These are phyloP conservation scores for Neofusicoccum cordaticola DNA, from an alignment of 2,329 filamentous ascomycete species.

Conservation along the genomic window DNA sequence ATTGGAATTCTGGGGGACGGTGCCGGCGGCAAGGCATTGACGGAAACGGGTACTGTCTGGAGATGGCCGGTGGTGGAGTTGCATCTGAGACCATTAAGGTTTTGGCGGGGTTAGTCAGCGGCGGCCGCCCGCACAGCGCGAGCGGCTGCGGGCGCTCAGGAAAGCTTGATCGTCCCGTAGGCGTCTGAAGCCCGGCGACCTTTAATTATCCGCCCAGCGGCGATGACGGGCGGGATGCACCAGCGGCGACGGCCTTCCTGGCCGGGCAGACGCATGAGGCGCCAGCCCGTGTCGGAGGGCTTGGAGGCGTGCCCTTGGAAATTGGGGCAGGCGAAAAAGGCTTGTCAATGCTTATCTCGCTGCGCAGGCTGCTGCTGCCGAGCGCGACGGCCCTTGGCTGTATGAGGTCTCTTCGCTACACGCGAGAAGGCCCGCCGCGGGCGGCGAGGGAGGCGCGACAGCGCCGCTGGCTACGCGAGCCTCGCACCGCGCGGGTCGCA, in stretches of 20 bases:
- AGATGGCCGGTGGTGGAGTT: constrained; percentile 26
- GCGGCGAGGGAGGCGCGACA: neutral
- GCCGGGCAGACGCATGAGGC: constrained; percentile 5
- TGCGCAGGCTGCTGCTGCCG: neutral
- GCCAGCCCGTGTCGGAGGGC: neutral
- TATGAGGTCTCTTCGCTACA: neutral
- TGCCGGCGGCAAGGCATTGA: constrained; percentile 21
- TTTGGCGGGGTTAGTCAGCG: constrained; percentile 15
- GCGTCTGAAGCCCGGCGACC: constrained; percentile 1
- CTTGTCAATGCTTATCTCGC: constrained; percentile 6
- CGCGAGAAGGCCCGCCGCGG: neutral
- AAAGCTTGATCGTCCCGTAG: constrained; percentile 12
- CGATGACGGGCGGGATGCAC: constrained; percentile 1
- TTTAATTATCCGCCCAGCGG: constrained; percentile 9
- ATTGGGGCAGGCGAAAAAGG: neutral
- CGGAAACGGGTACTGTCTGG: constrained; percentile 36
- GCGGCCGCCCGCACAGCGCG: neutral
- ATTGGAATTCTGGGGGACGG: constrained; percentile 24
- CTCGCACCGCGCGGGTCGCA: neutral
- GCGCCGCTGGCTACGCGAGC: neutral
- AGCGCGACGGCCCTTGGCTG: neutral
- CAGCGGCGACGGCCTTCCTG: neutral
- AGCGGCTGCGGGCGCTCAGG: neutral
- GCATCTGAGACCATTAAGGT: constrained; percentile 25
- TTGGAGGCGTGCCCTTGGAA: neutral